A percentile compares a stretch with the other conserved stretches of the same genome.
phyloP scores from a whole-genome alignment of 768 basidiomycete genomes.

The Phaffia australis region DNA sequence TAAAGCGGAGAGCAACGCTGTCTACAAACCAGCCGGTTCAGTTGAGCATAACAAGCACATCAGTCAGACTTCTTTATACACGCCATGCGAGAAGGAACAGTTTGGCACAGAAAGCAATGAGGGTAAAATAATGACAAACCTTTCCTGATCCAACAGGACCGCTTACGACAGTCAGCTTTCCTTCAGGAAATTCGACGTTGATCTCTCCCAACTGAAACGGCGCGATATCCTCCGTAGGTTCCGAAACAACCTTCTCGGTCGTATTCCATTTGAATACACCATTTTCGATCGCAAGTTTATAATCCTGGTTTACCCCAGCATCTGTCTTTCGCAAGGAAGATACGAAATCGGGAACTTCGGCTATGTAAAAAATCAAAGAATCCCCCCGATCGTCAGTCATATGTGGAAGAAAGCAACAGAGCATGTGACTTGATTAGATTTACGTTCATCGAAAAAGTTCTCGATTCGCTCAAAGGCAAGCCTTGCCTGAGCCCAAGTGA shows the following conservation, averaged over 20 bases:
- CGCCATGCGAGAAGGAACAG: too few species aligned
- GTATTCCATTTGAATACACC: conserved; percentile 16
- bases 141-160: conserved; percentile 64
- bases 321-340: not conserved
- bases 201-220: conserved; percentile 51
- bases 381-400: too few species aligned
- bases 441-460: conserved; percentile 11
- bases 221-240: not conserved
- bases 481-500: conserved; percentile 2
- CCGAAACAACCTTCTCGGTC: not conserved
- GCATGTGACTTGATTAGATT: not conserved
- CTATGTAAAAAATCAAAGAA: not conserved
- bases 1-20: conserved; percentile 46
- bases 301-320: not conserved
- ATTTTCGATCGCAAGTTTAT: conserved; percentile 6
- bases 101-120: too few species aligned
- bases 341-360: conserved; percentile 20
- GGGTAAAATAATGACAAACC: conserved; percentile 41
- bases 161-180: conserved; percentile 47
- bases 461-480: conserved; percentile 18
- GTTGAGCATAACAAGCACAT: too few species aligned
- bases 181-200: conserved; percentile 50
- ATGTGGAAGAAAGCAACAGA: not conserved
- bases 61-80: too few species aligned
- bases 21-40: not conserved